Conservation (phyloP, 1,284 basidiomycete species). For the Irpex sp. region DNA sequence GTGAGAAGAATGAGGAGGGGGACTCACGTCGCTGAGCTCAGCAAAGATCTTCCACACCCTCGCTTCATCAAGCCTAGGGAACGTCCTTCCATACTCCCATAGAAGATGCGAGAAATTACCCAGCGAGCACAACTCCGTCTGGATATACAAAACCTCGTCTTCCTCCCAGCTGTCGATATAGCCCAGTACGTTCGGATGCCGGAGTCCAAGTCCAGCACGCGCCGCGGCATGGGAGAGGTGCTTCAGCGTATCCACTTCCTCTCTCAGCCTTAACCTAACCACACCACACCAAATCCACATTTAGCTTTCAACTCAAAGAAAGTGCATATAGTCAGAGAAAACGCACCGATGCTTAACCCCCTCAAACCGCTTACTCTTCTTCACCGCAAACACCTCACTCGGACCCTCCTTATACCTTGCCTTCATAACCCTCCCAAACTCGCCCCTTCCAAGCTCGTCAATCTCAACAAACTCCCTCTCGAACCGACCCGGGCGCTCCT, state of each 20-base stretch:
- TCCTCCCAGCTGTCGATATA: conserved; percentile 98
- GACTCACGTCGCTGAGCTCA: conserved; percentile 83
- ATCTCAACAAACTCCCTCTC: conserved; percentile 79
- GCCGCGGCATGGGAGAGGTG: conserved; percentile 53
- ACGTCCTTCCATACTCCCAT: conserved; percentile 86
- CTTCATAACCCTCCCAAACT: conserved; percentile 94
- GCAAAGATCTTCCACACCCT: conserved; percentile 96
- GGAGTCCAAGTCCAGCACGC: conserved; percentile 16
- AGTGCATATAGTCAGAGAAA: neutral
- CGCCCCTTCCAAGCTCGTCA: conserved; percentile 86
- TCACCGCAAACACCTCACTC: conserved; percentile 79
- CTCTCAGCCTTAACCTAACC: conserved; percentile 78
- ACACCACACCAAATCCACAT: neutral
- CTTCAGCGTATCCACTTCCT: conserved; percentile 93
- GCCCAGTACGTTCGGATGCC: conserved; percentile 78
- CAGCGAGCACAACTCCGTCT: conserved; percentile 91
- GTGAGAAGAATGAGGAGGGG: conserved; percentile 14
- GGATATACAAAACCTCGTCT: conserved; percentile 85
- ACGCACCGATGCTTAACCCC: conserved; percentile 88
- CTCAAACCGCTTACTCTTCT: conserved; percentile 92
- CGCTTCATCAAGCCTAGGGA: conserved; percentile 87
- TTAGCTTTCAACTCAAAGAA: neutral
- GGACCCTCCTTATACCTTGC: conserved; percentile 67
- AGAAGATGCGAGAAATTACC: conserved; percentile 93
- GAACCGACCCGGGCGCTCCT: conserved; percentile 60